Evolutionary conservation across 2,329 filamentous ascomycete species (phyloP), one percentile per base, ranked within the genome.

Genomic region (Albophoma yamanashiensis): DNA sequence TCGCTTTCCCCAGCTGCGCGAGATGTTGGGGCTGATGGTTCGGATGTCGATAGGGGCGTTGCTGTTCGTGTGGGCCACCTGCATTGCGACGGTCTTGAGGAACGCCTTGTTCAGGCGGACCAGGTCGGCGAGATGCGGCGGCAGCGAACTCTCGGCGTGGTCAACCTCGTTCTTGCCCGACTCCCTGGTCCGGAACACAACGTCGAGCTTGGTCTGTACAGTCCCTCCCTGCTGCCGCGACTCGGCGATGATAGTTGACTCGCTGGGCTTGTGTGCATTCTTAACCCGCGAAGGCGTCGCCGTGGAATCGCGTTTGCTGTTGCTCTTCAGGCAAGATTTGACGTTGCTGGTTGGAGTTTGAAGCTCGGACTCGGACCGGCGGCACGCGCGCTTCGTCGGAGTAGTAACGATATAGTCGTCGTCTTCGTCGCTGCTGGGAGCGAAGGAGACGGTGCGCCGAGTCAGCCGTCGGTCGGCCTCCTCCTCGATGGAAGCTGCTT

Each of bases 1-100:
- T 39, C 88, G 81, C 74, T 89, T 91, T 61, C 88, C 87, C 89
- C 89, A 92, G 43, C 86, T 77, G 64, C 84, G 81, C 15, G 87
- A 83, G 47, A 90, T 78, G 60, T 85, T 80, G 12, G 84, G 84
- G 40, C 82, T 79, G 42, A 92, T 77, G 38, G 79, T 75, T 42
- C 79, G 77, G 53, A 91, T 71, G 66, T 91, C 87, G 31, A 86
- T 82, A 0, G 89, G 86, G 0, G 82, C 78, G 55, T 79, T 76
- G 38, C 76, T 75, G 61, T 87, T 86, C 70, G 88, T 84, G 72
- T 92, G 88, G 1, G 86, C 86, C 62, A 85, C 81, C 67, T 91
- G 87, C 12, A 92, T 74, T 0, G 83, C 81, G 31, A 91, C 75
- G 0, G 88, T 85, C 67, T 86, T 86, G 61, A 90, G 77, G 65